A percentile compares a stretch with the other conserved stretches of the same genome.
Evolutionary conservation across 78 protist species (phyloP).

Genomic region (Pigoraptor vietnamica): DNA sequence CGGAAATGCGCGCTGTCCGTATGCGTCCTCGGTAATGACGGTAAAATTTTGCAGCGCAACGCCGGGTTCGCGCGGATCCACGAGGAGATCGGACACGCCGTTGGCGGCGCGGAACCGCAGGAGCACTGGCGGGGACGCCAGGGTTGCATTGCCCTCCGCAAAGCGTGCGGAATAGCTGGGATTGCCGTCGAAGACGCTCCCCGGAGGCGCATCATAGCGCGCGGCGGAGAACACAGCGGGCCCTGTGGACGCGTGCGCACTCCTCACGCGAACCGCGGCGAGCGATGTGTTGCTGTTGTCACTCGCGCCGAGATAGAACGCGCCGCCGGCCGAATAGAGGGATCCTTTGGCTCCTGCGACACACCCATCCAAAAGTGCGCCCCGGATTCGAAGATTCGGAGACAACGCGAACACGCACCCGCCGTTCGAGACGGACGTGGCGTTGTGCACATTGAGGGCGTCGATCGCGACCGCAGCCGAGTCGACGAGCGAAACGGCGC

Average conservation of each 20-base stretch:
- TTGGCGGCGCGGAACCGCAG: neutral
- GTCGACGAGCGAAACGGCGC: neutral
- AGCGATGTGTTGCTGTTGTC: neutral
- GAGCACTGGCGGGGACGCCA: neutral
- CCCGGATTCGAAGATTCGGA: neutral
- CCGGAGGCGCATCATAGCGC: neutral
- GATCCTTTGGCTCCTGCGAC: neutral
- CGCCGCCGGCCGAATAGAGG: neutral
- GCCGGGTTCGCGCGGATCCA: neutral
- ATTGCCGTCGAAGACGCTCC: neutral
- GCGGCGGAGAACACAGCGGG: neutral
- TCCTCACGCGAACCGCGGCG: neutral
- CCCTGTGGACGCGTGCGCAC: neutral
- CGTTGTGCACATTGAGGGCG: neutral
- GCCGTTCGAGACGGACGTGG: neutral
- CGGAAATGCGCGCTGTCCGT: neutral
- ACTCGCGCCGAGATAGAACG: neutral
- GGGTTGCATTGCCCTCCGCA: neutral
- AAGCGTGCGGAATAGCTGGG: neutral
- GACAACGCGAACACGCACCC: neutral
- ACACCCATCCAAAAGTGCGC: neutral
- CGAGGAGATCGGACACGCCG: neutral
- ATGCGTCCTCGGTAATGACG: neutral
- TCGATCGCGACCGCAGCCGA: neutral
- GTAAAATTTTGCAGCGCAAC: neutral